Evolutionary conservation across 441 rosid species (phyloP).

Genomic region (Daphne laureola): DNA sequence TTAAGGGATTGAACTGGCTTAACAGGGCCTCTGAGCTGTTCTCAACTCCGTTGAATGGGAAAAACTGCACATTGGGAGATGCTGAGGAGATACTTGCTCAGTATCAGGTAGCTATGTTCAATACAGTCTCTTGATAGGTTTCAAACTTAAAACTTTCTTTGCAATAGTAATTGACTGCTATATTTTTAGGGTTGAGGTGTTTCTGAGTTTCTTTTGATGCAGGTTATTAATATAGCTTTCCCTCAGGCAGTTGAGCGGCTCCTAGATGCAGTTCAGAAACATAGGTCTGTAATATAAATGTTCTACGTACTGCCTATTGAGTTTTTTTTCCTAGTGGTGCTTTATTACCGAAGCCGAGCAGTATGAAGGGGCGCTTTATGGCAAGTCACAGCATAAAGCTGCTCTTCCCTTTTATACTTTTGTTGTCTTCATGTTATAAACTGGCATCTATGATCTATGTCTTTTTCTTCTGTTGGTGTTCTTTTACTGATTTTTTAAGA

Average conservation of each 20-base stretch:
- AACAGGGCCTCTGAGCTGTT: conserved; percentile 37
- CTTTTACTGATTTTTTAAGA: no score
- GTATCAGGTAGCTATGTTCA: conserved; percentile 30
- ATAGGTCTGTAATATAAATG: conserved; percentile 38
- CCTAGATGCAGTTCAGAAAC: conserved; percentile 32
- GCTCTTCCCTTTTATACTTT: no score
- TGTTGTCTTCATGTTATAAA: no score
- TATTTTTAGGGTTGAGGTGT: no score
- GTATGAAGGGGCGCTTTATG: no score
- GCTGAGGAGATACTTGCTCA: conserved; percentile 49
- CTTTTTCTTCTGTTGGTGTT: no score
- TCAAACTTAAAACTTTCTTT: conserved; percentile 1
- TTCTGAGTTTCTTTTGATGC: conserved; percentile 16
- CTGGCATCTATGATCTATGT: no score
- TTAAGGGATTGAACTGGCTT: conserved; percentile 51
- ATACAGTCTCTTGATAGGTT: conserved; percentile 3
- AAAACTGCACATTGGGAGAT: conserved; percentile 38
- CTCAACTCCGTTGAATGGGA: conserved; percentile 24
- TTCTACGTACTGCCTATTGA: conserved; percentile 1
- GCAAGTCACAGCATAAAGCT: no score
- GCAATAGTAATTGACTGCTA: no score
- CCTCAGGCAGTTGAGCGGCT: conserved; percentile 39
- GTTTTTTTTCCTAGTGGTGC: no score
- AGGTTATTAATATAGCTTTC: conserved; percentile 35
- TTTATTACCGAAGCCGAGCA: no score